phyloP scores from a whole-genome alignment of 129 eudicot species.

The Glebionis coronaria region DNA sequence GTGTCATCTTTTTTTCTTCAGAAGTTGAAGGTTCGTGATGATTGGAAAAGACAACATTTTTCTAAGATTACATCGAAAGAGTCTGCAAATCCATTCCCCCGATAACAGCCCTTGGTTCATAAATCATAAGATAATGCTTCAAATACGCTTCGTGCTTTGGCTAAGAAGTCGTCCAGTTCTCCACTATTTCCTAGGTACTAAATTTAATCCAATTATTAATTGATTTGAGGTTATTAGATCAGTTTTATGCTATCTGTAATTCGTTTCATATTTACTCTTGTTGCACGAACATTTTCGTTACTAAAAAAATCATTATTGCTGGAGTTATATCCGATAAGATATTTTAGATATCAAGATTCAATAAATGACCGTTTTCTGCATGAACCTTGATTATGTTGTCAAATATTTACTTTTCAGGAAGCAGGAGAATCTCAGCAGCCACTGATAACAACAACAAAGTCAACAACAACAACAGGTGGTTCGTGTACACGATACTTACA shows the following conservation, averaged over 20 bases:
- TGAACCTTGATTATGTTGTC: slow-evolving; percentile 19
- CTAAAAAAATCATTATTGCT: too few species aligned
- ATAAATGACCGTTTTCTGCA: too few species aligned
- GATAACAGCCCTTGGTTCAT: slow-evolving; percentile 71
- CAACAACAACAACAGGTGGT: slow-evolving; percentile 80
- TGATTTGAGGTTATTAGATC: neutral
- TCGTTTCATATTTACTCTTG: too few species aligned
- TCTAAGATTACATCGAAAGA: slow-evolving; percentile 71
- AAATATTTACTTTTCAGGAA: slow-evolving; percentile 46
- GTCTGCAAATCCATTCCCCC: slow-evolving; percentile 69
- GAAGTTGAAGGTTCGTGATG: slow-evolving; percentile 85
- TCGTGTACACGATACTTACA: slow-evolving; percentile 75
- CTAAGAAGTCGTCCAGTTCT: slow-evolving; percentile 51
- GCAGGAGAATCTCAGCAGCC: slow-evolving; percentile 85
- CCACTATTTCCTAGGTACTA: slow-evolving; percentile 66
- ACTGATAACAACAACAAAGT: slow-evolving; percentile 61
- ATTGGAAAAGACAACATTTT: slow-evolving; percentile 63
- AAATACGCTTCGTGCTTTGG: slow-evolving; percentile 80
- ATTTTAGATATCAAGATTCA: too few species aligned
- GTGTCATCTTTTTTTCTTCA: slow-evolving; percentile 31
- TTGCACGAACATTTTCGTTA: too few species aligned
- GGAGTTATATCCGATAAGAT: too few species aligned
- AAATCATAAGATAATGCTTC: slow-evolving; percentile 45
- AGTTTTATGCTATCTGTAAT: neutral
- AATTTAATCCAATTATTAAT: neutral